A percentile compares a stretch with the other conserved stretches of the same genome.
Conservation (phyloP, 306 rosid genomes). For the Elaeagnus macrophylla region DNA sequence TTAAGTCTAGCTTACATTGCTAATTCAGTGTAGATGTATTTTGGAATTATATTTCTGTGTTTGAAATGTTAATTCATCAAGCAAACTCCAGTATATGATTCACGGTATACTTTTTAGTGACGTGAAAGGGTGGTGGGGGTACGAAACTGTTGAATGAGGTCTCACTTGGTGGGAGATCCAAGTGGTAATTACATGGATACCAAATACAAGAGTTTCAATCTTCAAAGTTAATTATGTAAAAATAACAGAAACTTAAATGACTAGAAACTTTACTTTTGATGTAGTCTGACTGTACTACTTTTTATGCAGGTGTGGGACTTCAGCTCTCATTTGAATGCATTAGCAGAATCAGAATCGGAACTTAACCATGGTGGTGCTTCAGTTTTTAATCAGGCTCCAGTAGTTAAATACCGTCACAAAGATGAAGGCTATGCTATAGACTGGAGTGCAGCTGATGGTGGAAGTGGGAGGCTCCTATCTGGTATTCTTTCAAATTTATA, state of each 20-base stretch:
- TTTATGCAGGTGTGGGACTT: conserved; percentile 76
- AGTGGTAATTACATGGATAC: not conserved
- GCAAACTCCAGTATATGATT: not conserved
- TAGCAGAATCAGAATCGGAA: conserved; percentile 66
- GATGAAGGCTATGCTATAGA: conserved; percentile 93
- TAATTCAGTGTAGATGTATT: too few relatives aligned
- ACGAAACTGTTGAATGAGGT: not conserved
- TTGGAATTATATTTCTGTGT: too few relatives aligned
- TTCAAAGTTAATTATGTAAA: not conserved
- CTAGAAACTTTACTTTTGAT: not conserved
- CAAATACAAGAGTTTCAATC: not conserved
- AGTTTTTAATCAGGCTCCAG: conserved; percentile 57
- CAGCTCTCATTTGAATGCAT: conserved; percentile 66
- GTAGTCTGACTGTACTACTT: conserved; percentile 4
- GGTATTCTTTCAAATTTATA: conserved; percentile 32
- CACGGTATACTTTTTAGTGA: too few relatives aligned
- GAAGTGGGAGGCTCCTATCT: conserved; percentile 77
- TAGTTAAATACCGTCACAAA: conserved; percentile 54
- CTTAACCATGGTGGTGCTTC: conserved; percentile 59
- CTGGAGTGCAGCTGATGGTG: conserved; percentile 72
- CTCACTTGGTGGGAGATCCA: not conserved
- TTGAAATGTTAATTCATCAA: not conserved
- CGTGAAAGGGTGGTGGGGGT: not conserved
- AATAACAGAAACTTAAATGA: too few relatives aligned
- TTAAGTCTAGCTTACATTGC: too few relatives aligned